Conservation (phyloP, 192 early-diverging fungal species). For the Diversispora epigaea region DNA sequence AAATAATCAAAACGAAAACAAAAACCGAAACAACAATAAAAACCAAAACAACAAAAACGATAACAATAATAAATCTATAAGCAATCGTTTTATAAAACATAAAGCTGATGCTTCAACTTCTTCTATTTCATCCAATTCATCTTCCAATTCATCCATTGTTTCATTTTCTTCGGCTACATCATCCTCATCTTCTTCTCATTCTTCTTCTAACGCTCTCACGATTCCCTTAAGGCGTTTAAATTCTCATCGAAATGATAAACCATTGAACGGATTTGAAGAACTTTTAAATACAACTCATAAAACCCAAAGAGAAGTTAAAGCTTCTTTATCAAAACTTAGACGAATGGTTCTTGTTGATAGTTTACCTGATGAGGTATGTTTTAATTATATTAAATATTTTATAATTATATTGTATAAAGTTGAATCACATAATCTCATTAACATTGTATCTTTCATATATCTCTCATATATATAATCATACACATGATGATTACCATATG, state of each 20-base stretch:
- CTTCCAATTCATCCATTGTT: background rate
- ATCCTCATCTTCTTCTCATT: background rate
- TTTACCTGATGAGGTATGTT: constrained; percentile 52
- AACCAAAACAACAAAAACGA: no score
- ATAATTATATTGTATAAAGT: background rate
- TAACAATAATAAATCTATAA: no score
- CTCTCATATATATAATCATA: no score
- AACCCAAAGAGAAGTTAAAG: constrained; percentile 56
- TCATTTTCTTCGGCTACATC: background rate
- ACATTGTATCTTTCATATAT: no score
- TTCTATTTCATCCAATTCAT: no score
- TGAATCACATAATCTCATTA: no score
- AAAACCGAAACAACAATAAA: no score
- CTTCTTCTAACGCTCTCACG: background rate
- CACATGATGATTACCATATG: background rate
- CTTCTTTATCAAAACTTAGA: constrained; percentile 55
- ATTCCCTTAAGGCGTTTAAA: background rate
- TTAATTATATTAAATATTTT: no score
- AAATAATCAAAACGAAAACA: no score
- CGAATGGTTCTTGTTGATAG: constrained; percentile 59
- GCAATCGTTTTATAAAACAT: no score
- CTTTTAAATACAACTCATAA: constrained; percentile 52
- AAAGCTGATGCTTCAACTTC: no score
- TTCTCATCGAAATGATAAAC: background rate
- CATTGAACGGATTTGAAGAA: constrained; percentile 37